Base-by-base conservation (phyloP, 352 stramenopile species). In the Pythium volutum region DNA sequence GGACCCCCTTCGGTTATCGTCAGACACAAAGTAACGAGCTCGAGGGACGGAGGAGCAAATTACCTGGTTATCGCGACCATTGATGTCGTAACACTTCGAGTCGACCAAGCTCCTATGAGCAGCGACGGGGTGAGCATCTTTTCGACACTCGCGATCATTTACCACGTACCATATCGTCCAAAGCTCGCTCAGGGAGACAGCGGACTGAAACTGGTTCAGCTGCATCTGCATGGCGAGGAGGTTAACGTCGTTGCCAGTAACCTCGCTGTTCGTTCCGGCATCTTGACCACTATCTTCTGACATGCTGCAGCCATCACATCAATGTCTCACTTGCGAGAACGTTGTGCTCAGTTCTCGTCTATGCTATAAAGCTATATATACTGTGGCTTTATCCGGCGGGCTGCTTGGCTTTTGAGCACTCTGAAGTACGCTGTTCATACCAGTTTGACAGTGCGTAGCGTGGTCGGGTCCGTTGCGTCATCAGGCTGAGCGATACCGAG, bases 221-320 rank as follows among this genome's bases (percentile, higher is more conserved):
- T 82, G 77, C 67, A 87, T 84, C 59, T 87, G 70, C 69, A 84
- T 81, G n/a, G 73, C 73, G 10, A 89, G 49, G 1, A 88, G 59
- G 29, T 84, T 69, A 29, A 73, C n/a, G 33, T 67, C 64, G 3
- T 62, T 49, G 4, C 65, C 31, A 23, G 45, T 55, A 18, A 39
- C 45, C 22, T 59, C 57, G 6, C 62, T 47, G 2, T 58, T 36
- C 8, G 8, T 41, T 3, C 6, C 27, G 3, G n/a, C 18, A 34
- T 34, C 11, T 4, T 23, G 16, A 1, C 16, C 12, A 8, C 0
- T 29, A 20, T 47, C 14, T 20, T 57, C 43, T 29, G 20, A 4
- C 43, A 31, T 38, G 14, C 25, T 39, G 10, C 8, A 39, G 15
- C 20, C 46, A 23, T 23, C 29, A 34, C 29, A 11, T 10, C 29